These are phyloP conservation scores for Balansia obtecta DNA, from an alignment of 2,329 filamentous ascomycete genomes.

Conservation along the genomic window DNA sequence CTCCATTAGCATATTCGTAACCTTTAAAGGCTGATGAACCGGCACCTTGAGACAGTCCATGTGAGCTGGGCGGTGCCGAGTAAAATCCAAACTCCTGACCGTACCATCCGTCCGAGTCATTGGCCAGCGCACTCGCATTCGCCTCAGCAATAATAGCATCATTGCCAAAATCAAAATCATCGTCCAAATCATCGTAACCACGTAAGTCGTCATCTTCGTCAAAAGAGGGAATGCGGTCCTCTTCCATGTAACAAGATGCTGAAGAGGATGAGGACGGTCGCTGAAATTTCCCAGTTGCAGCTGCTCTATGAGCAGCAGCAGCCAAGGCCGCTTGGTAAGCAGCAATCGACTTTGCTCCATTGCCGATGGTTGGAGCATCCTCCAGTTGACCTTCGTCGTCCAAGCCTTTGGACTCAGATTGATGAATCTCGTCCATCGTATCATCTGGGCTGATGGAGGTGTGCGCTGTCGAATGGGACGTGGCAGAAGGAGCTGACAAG, in stretches of 20 bases:
- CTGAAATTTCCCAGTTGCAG: conserved; percentile 61
- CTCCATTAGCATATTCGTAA: conserved; percentile 62
- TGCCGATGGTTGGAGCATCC: conserved; percentile 5
- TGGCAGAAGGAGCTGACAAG: conserved; percentile 30
- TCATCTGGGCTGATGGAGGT: conserved; percentile 33
- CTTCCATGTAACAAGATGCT: conserved; percentile 6
- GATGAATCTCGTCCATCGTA: background rate
- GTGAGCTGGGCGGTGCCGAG: conserved; percentile 40
- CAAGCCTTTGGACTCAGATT: background rate
- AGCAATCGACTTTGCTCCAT: conserved; percentile 25
- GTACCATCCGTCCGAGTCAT: conserved; percentile 88
- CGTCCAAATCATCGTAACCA: conserved; percentile 47
- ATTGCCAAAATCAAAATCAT: conserved; percentile 62
- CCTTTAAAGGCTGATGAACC: conserved; percentile 19
- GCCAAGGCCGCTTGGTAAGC: conserved; percentile 78
- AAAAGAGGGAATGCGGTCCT: conserved; percentile 3
- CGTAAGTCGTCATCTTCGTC: conserved; percentile 19
- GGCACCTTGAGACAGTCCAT: conserved; percentile 32
- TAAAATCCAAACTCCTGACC: conserved; percentile 97
- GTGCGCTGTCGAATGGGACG: conserved; percentile 36
- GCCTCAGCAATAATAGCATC: conserved; percentile 90
- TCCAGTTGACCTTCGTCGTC: background rate
- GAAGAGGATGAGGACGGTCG: conserved; percentile 37
- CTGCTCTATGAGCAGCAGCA: conserved; percentile 66
- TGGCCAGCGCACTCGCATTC: conserved; percentile 85